phyloP scores from a whole-genome alignment of 2,329 filamentous ascomycete genomes.

The Achaetomium macrosporum region DNA sequence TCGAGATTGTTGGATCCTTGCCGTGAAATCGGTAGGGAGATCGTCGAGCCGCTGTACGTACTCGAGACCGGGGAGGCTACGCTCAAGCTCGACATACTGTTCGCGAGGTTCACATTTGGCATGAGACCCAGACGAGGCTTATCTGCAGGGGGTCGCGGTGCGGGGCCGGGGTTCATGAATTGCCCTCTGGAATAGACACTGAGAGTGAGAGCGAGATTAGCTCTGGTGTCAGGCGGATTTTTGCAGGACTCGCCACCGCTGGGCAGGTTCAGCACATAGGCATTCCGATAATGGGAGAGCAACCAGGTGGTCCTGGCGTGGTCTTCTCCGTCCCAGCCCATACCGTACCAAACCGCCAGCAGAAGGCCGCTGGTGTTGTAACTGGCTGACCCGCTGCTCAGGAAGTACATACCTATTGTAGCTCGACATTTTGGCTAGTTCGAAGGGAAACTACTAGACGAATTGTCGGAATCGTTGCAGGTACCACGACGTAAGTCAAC shows the following conservation, averaged over 20 bases:
- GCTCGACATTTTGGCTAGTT: slow-evolving; percentile 29
- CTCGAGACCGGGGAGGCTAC: slow-evolving; percentile 57
- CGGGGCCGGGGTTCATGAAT: slow-evolving; percentile 97
- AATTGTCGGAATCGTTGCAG: not conserved
- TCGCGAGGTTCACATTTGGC: slow-evolving; percentile 53
- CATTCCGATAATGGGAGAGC: too few relatives aligned
- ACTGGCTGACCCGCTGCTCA: not conserved
- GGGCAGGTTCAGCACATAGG: too few relatives aligned
- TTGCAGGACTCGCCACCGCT: not conserved
- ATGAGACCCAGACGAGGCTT: slow-evolving; percentile 76
- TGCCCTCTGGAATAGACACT: slow-evolving; percentile 56
- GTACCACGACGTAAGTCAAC: not conserved
- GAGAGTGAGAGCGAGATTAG: slow-evolving; percentile 16
- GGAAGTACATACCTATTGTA: slow-evolving; percentile 30
- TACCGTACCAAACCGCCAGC: not conserved
- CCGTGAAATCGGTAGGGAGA: slow-evolving; percentile 63
- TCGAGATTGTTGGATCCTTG: slow-evolving; percentile 51
- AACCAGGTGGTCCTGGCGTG: too few relatives aligned
- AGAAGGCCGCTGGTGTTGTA: not conserved
- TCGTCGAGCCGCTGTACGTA: slow-evolving; percentile 63
- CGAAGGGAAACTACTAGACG: not conserved
- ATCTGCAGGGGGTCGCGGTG: slow-evolving; percentile 81
- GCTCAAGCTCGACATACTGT: slow-evolving; percentile 73
- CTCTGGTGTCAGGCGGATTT: not conserved
- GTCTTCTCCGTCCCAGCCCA: too few relatives aligned